Base-by-base conservation (phyloP, 495 filamentous ascomycete species). In the Aspergillus bertholletiae region DNA sequence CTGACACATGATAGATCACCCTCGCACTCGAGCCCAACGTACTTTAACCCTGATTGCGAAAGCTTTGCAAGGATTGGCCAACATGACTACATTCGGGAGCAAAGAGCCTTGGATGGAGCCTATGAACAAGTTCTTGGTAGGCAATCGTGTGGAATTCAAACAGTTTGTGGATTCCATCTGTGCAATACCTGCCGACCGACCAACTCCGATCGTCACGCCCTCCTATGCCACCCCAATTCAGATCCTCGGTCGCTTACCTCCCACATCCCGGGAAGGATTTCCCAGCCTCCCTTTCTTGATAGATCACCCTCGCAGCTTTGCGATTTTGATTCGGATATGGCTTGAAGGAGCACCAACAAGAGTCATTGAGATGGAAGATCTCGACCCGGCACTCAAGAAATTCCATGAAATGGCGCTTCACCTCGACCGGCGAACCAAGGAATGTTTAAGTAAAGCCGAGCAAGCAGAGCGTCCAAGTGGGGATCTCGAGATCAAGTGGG, bases 21-120 rank as follows among this genome's bases (percentile, higher is more conserved):
- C 95, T 27, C 86, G 87, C 57, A 83, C 85, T 43, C 85, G 86
- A 48, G 92, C 95, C 27, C 92, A 96, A 66, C 86, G 94, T 40
- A 95, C 94, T 12, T 72, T 97, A 23, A 97, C 92, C 0, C 82
- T 99, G 44, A 90, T 97, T 58, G 90, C 94, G 12, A 99, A 99
- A 74, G 87, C 88, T 15, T 78, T 99, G n/a, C 93, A 97, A 73
- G 92, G 89, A 15, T 78, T 99, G 35, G 94, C 93, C 18, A 97
- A 97, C 64, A 84, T 97, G 73, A 89, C 89, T 11, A 91, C 84
- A 2, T 97, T 97, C 56, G 95, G 94, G 51, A 88, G 87, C 62
- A 97, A 97, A 68, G 94, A 97, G 68, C 82, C 86, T 4, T 99
- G 93, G 92, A 99, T 99, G 94, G 95, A 96, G 70, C 90, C 90